Base-by-base conservation (phyloP, 148 eudicot species). In the Rhododendron henanense region DNA sequence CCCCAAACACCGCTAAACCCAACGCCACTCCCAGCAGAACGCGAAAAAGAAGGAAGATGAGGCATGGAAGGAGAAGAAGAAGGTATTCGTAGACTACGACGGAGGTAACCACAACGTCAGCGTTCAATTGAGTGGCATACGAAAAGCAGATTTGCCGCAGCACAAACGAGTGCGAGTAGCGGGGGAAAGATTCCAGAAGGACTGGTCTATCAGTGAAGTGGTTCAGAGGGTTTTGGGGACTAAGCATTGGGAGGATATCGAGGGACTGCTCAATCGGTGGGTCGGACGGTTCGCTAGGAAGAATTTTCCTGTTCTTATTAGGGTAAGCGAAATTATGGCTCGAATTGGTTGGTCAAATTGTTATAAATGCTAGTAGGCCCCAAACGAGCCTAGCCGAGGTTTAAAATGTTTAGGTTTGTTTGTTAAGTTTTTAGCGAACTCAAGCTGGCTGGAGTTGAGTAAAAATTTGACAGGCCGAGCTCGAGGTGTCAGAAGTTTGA, bases 131-230 rank as follows among this genome's bases (percentile, higher is more conserved):
- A 88, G 91, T 28, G 98, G 99, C 10, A 75, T 95, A 73, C 88
- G 93, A 71, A 93, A 94, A 84, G 84, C 85, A 9, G 95, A 94
- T 75, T 86, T 96, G 2, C 91, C 98, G 10, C 90, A 87, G 84
- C 91, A 92, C 28, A 81, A 91, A 53, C 89, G 92, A 77, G 31
- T 92, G 59, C 89, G 93, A 73, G 94, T 96, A 44, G 80, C 92
- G 28, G 31, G 88, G 5, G 98, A 95, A 74, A 88, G 87, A 78
- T 96, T 96, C 80, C 99, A 96, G 93, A 95, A 94, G 86, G 98
- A 96, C 44, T 95, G 99, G 98, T 87, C 91, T 11, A 44, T 31
- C 19, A 88, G 93, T 9, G 93, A 96, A 79, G 89, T 96, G 79
- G 97, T 93, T 81, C 87, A 84, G 39, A 94, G 88, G 88, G 87